These are phyloP conservation scores for Orbilia blumenaviensis DNA, from an alignment of 2,329 filamentous ascomycete species.

Conservation along the genomic window DNA sequence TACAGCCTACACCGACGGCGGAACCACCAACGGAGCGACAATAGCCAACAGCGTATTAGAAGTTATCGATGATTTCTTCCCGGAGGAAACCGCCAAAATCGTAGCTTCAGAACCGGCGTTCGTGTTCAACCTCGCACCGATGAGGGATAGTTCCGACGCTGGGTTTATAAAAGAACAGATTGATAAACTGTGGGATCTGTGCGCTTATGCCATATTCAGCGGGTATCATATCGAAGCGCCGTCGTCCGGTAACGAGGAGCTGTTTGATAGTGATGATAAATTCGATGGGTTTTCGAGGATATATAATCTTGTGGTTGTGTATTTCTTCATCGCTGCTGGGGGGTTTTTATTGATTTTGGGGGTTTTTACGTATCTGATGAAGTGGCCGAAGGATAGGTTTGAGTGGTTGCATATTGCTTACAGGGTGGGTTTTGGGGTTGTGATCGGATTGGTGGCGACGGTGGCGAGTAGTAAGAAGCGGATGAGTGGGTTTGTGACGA, in stretches of 20 bases:
- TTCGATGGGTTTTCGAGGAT: conserved; percentile 56
- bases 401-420: conserved; percentile 60
- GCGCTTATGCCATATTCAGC: conserved; percentile 52
- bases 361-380: conserved; percentile 61
- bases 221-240: conserved; percentile 56
- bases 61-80: conserved; percentile 44
- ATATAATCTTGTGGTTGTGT: conserved; percentile 61
- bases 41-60: conserved; percentile 58
- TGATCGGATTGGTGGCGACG: conserved; percentile 58
- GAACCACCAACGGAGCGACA: conserved; percentile 58
- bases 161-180: conserved; percentile 59
- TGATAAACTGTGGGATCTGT: conserved; percentile 54
- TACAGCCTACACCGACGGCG: conserved; percentile 60
- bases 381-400: conserved; percentile 61
- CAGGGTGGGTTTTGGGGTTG: conserved; percentile 58
- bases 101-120: conserved; percentile 39
- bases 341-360: conserved; percentile 57
- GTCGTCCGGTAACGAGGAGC: conserved; percentile 13
- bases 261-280: conserved; percentile 17
- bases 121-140: conserved; percentile 36
- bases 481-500: conserved; percentile 58
- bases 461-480: conserved; percentile 58
- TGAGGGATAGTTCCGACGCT: conserved; percentile 41
- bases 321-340: conserved; percentile 59
- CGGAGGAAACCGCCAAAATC: conserved; percentile 34